Base-by-base conservation (phyloP, 2,329 filamentous ascomycete genomes). In the Alternaria sp. region DNA sequence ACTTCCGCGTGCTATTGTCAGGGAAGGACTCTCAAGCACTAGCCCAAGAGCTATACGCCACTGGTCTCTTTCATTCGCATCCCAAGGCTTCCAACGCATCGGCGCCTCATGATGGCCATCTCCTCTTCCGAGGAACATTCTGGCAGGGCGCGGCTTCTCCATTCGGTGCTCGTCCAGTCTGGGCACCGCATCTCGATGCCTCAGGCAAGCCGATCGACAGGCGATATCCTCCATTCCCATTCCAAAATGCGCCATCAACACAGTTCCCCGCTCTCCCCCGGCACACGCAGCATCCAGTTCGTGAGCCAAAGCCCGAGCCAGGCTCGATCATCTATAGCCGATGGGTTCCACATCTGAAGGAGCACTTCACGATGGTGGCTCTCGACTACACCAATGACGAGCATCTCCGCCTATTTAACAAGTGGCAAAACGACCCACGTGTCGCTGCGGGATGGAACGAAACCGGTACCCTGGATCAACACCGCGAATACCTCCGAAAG, bases 381-480 rank as follows among this genome's bases (percentile, higher is more conserved):
- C 84, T 95, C 1, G 89, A 94, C 77, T 91, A 87, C 79, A 73
- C 84, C 30, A 83, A 92, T 72, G 74, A 82, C 1, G 84, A 87
- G 71, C 91, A 95, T 79, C 80, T 94, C 54, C 81, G 83, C 15
- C 83, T 93, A 6, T 94, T 95, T 83, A 89, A 93, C 79, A 85
- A 84, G 60, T 95, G 92, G 92, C 91, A 93, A 80, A 95, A 95
- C 74, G 91, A 94, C 74, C 91, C 91, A 56, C 90, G 92, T 54
- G 92, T 95, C 30, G 90, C 90, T 5, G 87, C 90, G 73, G 91
- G 91, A 5, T 94, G 92, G 92, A 92, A 93, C 74, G 89, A 92
- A 81, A 91, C 90, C 1, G 92, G 91, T 30, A 91, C 90, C 1
- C 80, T 92, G 51, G 91, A 92, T 28, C 85, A 93, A 77, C 92